These are phyloP conservation scores for Orobanche coerulescens DNA, from an alignment of 257 asterid species.

Conservation along the genomic window DNA sequence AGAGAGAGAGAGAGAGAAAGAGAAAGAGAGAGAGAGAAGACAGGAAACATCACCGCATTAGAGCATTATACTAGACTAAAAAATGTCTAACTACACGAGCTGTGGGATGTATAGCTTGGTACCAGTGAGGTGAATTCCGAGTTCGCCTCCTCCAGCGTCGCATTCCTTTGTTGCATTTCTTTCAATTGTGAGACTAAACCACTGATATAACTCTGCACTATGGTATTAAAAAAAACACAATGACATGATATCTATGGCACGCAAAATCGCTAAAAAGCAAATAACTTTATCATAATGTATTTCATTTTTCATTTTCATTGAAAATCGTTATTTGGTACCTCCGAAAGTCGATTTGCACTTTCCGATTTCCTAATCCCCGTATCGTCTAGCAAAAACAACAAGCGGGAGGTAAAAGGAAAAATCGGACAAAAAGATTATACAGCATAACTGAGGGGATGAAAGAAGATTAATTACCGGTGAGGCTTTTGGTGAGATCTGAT, in stretches of 20 bases:
- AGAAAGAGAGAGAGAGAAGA: not conserved
- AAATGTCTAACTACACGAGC: constrained; percentile 6
- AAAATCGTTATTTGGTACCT: constrained; percentile 36
- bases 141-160: constrained; percentile 60
- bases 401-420: not conserved
- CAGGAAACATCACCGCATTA: constrained; percentile 9
- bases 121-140: constrained; percentile 55
- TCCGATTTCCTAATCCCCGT: constrained; percentile 56
- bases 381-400: constrained; percentile 35
- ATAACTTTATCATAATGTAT: not conserved
- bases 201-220: constrained; percentile 70
- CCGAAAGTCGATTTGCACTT: constrained; percentile 71
- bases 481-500: constrained; percentile 58
- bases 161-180: constrained; percentile 60
- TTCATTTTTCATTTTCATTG: not conserved
- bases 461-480: constrained; percentile 35
- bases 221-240: not conserved
- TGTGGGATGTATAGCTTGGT: not conserved
- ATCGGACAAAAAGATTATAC: not conserved
- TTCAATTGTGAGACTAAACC: constrained; percentile 78
- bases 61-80: not conserved
- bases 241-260: not conserved
- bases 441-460: not conserved
- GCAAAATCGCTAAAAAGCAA: not conserved
- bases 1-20: not conserved